Percentiles rank a stretch among this genome's conserved stretches.
These are phyloP conservation scores for Penicillium nordicum DNA, from an alignment of 2,329 filamentous ascomycete genomes.

Conservation along the genomic window DNA sequence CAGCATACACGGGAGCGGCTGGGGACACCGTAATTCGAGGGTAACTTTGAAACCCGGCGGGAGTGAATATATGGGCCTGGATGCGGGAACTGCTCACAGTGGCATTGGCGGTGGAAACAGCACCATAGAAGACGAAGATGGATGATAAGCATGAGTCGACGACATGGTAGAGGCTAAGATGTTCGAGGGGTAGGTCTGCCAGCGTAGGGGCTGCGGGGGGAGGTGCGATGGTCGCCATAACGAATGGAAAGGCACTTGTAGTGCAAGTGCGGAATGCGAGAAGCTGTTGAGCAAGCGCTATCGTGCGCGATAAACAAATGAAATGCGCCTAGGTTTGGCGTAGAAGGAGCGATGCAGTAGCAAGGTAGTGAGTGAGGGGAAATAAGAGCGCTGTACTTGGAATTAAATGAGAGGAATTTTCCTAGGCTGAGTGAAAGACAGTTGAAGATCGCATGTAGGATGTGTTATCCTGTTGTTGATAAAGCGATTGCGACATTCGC, in stretches of 20 bases:
- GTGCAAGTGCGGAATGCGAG: not conserved
- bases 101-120: conserved; percentile 83
- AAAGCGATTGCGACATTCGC: conserved; percentile 15
- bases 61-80: conserved; percentile 86
- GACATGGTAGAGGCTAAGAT: conserved; percentile 83
- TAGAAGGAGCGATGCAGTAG: conserved; percentile 8
- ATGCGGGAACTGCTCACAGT: conserved; percentile 87
- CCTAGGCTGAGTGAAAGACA: conserved; percentile 1
- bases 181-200: conserved; percentile 70
- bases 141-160: conserved; percentile 77
- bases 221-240: conserved; percentile 65
- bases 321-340: not conserved
- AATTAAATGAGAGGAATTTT: conserved; percentile 5
- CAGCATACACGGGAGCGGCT: conserved; percentile 84
- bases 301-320: conserved; percentile 10
- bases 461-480: conserved; percentile 8
- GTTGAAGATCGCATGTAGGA: conserved; percentile 12
- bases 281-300: conserved; percentile 16
- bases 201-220: conserved; percentile 66
- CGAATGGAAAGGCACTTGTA: conserved; percentile 24
- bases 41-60: conserved; percentile 85
- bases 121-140: conserved; percentile 86
- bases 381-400: conserved; percentile 2
- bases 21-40: conserved; percentile 89
- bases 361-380: conserved; percentile 2